Evolutionary conservation across 371 early-diverging fungal genomes (phyloP).

Genomic region (Blakeslea trispora): DNA sequence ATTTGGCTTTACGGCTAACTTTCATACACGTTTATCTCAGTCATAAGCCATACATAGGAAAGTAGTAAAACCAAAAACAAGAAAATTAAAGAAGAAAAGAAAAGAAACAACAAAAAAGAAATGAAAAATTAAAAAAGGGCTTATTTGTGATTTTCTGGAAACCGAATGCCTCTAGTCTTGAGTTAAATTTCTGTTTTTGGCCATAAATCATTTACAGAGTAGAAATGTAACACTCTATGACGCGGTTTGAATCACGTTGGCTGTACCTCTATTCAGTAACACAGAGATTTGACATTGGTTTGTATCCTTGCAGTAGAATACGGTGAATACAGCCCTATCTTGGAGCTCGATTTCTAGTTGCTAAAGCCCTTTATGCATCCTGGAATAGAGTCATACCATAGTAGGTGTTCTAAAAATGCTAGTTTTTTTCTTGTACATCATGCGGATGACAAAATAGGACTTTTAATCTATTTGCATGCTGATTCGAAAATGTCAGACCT

Average conservation of each 20-base stretch:
- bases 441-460: slow-evolving; percentile 1
- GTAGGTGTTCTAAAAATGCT: not conserved
- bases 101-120: no score
- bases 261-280: not conserved
- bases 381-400: not conserved
- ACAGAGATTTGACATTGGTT: not conserved
- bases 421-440: not conserved
- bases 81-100: no score
- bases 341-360: no score
- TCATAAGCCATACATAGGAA: no score
- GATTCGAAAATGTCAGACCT: slow-evolving; percentile 1
- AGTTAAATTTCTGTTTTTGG: slow-evolving; percentile 1
- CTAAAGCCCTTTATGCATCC: no score
- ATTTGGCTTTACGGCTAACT: not conserved
- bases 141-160: not conserved
- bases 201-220: not conserved
- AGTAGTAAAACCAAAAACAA: no score
- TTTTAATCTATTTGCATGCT: slow-evolving; percentile 6
- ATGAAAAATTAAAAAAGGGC: no score
- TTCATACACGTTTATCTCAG: no score
- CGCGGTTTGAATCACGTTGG: not conserved
- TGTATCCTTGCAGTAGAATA: not conserved
- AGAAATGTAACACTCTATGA: not conserved
- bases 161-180: not conserved
- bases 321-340: no score